Conservation (phyloP, 148 eudicot species). For the Persicaria tinctoria region DNA sequence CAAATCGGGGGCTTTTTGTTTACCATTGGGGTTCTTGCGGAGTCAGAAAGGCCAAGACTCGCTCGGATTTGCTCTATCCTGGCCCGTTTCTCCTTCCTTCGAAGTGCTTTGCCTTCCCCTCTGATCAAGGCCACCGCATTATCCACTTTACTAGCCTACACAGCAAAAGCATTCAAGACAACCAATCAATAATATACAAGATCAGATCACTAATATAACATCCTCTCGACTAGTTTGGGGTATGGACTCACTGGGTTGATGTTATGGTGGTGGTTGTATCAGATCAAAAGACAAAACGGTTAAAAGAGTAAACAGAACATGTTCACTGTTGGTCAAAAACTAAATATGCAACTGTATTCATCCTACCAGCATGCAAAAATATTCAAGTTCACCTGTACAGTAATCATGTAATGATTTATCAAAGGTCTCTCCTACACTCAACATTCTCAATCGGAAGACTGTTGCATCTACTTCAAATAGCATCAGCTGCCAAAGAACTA, state of each 20-base stretch:
- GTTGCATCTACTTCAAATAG: no score
- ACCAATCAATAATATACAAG: no score
- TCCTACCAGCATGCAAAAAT: background rate
- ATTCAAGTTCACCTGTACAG: background rate
- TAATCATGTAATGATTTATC: background rate
- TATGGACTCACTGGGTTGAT: no score
- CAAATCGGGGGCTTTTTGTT: background rate
- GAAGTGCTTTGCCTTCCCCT: constrained; percentile 68
- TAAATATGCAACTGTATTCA: background rate
- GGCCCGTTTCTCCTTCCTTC: constrained; percentile 89
- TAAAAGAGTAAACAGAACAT: constrained; percentile 13
- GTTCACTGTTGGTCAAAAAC: background rate
- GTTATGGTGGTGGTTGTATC: no score
- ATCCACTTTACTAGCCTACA: constrained; percentile 53
- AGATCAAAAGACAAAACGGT: no score
- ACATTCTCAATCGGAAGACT: no score
- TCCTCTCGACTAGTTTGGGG: no score
- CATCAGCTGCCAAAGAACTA: background rate
- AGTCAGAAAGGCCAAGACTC: constrained; percentile 93
- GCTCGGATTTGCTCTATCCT: constrained; percentile 95
- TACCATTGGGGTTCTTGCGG: constrained; percentile 86
- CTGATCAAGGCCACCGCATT: constrained; percentile 82
- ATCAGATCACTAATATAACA: no score
- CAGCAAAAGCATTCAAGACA: background rate
- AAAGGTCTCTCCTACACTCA: background rate